Percentiles rank a stretch among this genome's conserved stretches.
These are phyloP conservation scores for Rhazya stricta DNA, from an alignment of 257 asterid genomes.

Conservation along the genomic window DNA sequence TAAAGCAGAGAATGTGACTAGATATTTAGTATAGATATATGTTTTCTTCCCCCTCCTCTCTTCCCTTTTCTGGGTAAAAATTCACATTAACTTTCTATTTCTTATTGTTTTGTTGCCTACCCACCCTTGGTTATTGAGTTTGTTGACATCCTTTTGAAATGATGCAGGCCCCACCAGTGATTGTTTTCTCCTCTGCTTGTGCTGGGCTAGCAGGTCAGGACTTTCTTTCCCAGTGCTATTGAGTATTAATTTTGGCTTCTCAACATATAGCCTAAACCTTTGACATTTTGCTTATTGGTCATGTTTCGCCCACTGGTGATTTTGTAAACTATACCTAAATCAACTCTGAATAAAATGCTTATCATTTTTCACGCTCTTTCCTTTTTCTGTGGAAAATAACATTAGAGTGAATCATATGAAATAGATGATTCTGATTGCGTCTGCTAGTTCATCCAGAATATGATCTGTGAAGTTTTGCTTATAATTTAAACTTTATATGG, in stretches of 20 bases:
- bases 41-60: not conserved
- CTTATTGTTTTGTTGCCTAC: not conserved
- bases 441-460: not conserved
- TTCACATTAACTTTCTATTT: not conserved
- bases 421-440: not conserved
- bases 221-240: slow-evolving; percentile 14
- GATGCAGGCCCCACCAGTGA: slow-evolving; percentile 84
- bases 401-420: not conserved
- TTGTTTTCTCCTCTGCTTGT: slow-evolving; percentile 83
- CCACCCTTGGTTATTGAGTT: not conserved
- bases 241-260: not conserved
- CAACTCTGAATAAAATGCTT: not conserved
- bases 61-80: not conserved
- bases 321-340: not conserved
- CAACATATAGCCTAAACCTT: not conserved
- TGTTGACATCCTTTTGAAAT: slow-evolving; percentile 11
- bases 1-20: not conserved
- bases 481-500: not conserved
- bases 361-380: not conserved
- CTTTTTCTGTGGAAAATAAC: not conserved
- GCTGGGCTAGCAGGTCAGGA: slow-evolving; percentile 81
- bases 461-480: not conserved
- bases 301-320: not conserved
- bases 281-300: not conserved
- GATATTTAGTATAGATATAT: no score